Conservation (phyloP, 2,329 filamentous ascomycete species). For the Elsinoe perseae region DNA sequence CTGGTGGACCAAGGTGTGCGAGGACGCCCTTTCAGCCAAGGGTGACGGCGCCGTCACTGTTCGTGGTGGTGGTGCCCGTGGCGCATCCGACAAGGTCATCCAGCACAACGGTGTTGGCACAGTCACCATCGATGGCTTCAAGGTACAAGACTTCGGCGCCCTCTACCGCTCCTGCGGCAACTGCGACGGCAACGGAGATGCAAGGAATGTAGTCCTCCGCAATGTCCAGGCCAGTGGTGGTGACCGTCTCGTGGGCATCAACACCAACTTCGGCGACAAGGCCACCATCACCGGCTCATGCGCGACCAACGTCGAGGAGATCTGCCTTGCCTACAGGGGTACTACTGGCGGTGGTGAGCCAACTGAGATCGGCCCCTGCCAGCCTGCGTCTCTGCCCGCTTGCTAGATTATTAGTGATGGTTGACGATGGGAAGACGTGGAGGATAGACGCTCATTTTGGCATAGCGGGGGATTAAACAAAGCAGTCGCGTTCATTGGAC, state of each 20-base stretch:
- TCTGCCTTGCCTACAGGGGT: constrained; percentile 32
- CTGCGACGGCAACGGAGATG: constrained; percentile 35
- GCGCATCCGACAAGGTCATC: constrained; percentile 36
- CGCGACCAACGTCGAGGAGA: constrained; percentile 29
- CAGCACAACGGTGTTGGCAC: constrained; percentile 38
- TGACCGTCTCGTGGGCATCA: constrained; percentile 42
- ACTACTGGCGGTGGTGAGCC: constrained; percentile 10
- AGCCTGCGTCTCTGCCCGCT: background rate
- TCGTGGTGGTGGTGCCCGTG: constrained; percentile 34
- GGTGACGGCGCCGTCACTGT: constrained; percentile 22
- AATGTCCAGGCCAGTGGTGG: constrained; percentile 38
- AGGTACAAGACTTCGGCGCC: constrained; percentile 41
- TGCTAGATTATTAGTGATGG: background rate
- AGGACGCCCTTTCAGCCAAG: constrained; percentile 32
- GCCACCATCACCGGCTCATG: constrained; percentile 38
- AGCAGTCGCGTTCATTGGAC: background rate
- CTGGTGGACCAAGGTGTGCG: constrained; percentile 39
- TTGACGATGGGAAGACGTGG: background rate
- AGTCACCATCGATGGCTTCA: constrained; percentile 36
- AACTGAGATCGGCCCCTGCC: constrained; percentile 3
- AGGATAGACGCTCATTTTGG: background rate
- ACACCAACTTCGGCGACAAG: constrained; percentile 46
- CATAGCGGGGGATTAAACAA: background rate
- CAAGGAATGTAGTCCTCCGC: constrained; percentile 37
- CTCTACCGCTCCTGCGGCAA: constrained; percentile 46